Percentiles rank a stretch among this genome's conserved stretches.
phyloP scores from a whole-genome alignment of 805 yeast genomes.

The Ogataea nakhonphanomensis region DNA sequence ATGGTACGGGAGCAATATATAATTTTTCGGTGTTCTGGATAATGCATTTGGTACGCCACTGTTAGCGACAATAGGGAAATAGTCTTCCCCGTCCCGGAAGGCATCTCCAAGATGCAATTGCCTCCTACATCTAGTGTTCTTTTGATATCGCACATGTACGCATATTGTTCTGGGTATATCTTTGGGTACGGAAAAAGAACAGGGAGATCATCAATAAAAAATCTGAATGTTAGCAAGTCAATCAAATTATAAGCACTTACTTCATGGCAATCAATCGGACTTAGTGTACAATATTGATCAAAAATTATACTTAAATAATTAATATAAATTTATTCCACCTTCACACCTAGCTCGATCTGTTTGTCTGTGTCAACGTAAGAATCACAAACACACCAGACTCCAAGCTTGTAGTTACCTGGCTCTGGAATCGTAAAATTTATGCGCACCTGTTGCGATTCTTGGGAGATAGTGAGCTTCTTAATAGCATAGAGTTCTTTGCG shows the following conservation, averaged over 20 bases:
- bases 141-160: conserved; percentile 95
- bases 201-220: conserved; percentile 92
- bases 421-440: conserved; percentile 57
- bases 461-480: conserved; percentile 54
- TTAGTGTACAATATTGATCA: background rate
- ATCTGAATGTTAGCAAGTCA: conserved; percentile 41
- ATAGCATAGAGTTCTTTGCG: conserved; percentile 67
- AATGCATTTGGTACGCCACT: conserved; percentile 89
- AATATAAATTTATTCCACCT: conserved; percentile 5
- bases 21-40: conserved; percentile 91
- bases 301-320: background rate
- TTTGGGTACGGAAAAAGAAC: conserved; percentile 94
- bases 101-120: conserved; percentile 96
- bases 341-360: conserved; percentile 51
- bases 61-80: conserved; percentile 87
- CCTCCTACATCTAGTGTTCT: conserved; percentile 94
- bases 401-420: conserved; percentile 58
- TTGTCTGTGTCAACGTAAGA: conserved; percentile 92
- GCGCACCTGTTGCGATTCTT: conserved; percentile 49
- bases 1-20: conserved; percentile 98
- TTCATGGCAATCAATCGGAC: conserved; percentile 5
- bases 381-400: conserved; percentile 86
- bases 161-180: conserved; percentile 97
- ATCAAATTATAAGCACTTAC: conserved; percentile 1
- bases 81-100: conserved; percentile 99